Evolutionary conservation across 1,284 basidiomycete genomes (phyloP), one percentile per base, ranked within the genome.

Genomic region (Cryptococcus sp.): DNA sequence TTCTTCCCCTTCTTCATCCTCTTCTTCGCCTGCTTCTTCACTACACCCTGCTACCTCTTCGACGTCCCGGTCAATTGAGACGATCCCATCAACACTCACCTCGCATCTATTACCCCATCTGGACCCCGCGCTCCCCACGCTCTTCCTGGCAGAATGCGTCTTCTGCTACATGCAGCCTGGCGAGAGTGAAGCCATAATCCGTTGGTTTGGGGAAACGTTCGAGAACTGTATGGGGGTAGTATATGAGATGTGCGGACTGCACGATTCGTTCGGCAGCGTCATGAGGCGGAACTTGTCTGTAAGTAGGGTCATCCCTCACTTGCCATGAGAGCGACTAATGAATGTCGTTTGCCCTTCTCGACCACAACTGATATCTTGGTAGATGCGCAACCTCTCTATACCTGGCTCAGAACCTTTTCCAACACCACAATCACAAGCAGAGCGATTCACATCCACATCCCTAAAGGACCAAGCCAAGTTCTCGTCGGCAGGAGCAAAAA

Each of bases 71-170:
- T 10, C 30, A 10, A 5, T 8, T 10, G 30, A 35, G 8, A 35
- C 30, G 30, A 35, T 35, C 13, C 42, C 47, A 25, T 22, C 43
- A n/a, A 58, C 50, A 38, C 54, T 73, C 10, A 35, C 61, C 15
- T 35, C 49, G 1, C 41, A 60, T 1, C 48, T 78, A 2, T 58
- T 69, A 3, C 70, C 70, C 0, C 63, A 86, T 3, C 80, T 93
- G n/a, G 86, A 87, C n/a, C 80, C 84, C 0, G 64, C 79, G 0
- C 70, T 86, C 5, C 91, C 92, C 1, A 93, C 91, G 0, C 83
- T 97, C 1, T 81, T 95, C 19, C 79, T 97, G 10, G 91, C 91
- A 60, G 93, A 97, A 81, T 95, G 93, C 66, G 89, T 96, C 3
- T 83, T 95, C 58, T 90, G 86, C n/a, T 97, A 97, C 76, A 88